Percentiles rank a stretch among this genome's conserved stretches.
These are phyloP conservation scores for Bruguiera parviflora DNA, from an alignment of 345 rosid genomes.

Conservation along the genomic window DNA sequence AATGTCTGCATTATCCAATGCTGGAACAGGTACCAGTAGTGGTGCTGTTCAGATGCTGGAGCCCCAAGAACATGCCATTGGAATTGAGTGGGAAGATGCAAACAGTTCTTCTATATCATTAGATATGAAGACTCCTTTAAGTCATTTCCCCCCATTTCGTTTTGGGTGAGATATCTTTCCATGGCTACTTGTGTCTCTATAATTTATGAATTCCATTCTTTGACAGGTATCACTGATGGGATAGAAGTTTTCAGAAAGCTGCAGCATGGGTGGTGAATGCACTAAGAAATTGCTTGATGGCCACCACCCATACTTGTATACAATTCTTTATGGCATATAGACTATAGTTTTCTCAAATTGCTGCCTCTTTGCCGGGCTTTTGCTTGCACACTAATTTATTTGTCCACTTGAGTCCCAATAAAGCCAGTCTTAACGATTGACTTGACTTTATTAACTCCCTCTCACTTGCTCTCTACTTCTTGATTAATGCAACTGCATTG, in stretches of 20 bases:
- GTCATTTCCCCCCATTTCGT: conserved; percentile 97
- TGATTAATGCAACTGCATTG: conserved; percentile 1
- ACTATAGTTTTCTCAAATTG: neutral
- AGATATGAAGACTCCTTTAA: conserved; percentile 87
- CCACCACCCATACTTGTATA: neutral
- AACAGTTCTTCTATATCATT: conserved; percentile 68
- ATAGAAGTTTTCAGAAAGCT: conserved; percentile 10
- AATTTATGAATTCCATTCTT: neutral
- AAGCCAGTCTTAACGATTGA: neutral
- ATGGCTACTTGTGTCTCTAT: conserved; percentile 4
- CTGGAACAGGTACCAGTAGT: conserved; percentile 45
- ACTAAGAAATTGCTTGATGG: neutral
- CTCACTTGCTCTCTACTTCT: neutral
- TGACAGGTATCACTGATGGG: neutral
- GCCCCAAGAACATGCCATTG: conserved; percentile 53
- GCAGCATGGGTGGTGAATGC: neutral
- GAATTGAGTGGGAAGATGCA: conserved; percentile 74
- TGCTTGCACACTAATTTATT: neutral
- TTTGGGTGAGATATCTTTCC: conserved; percentile 62
- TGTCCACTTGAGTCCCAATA: neutral
- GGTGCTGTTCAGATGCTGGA: conserved; percentile 62
- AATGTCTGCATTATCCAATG: conserved; percentile 41
- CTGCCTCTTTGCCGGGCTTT: neutral
- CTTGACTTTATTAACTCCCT: neutral
- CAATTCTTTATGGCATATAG: neutral